These are phyloP conservation scores for Luffa acutangula DNA, from an alignment of 306 rosid species.

Conservation along the genomic window DNA sequence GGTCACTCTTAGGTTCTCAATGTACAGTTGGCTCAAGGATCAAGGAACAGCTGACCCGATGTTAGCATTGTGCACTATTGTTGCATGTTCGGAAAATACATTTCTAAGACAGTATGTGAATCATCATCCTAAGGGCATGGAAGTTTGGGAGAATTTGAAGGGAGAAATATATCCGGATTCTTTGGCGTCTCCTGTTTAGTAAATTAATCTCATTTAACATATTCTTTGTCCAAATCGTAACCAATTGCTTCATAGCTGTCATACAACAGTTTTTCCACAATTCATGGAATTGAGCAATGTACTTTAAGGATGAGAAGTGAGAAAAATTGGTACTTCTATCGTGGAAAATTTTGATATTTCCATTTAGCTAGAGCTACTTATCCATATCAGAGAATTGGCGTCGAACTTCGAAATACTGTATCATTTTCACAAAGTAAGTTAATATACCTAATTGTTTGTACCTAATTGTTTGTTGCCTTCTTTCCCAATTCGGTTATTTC, in stretches of 20 bases:
- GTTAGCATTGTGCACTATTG: conserved; percentile 53
- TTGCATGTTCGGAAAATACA: conserved; percentile 34
- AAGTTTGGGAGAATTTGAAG: conserved; percentile 55
- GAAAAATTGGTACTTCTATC: neutral
- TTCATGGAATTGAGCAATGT: neutral
- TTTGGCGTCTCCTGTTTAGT: neutral
- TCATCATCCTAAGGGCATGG: conserved; percentile 54
- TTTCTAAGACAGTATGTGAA: conserved; percentile 35
- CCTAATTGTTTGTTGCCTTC: neutral
- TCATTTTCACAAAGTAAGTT: neutral
- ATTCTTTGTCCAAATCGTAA: neutral
- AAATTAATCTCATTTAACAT: neutral
- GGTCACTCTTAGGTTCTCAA: conserved; percentile 45
- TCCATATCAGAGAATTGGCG: neutral
- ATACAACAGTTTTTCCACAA: neutral
- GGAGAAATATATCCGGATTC: conserved; percentile 16
- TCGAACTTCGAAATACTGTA: neutral
- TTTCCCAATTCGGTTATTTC: neutral
- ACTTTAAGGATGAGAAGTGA: neutral
- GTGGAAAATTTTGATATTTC: neutral
- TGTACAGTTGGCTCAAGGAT: conserved; percentile 65
- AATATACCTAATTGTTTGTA: neutral
- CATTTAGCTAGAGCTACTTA: neutral
- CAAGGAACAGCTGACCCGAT: conserved; percentile 25
- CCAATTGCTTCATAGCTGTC: neutral